Evolutionary conservation across 768 basidiomycete genomes (phyloP), one percentile per base, ranked within the genome.

Genomic region (Leucosporidium creatinivorum): DNA sequence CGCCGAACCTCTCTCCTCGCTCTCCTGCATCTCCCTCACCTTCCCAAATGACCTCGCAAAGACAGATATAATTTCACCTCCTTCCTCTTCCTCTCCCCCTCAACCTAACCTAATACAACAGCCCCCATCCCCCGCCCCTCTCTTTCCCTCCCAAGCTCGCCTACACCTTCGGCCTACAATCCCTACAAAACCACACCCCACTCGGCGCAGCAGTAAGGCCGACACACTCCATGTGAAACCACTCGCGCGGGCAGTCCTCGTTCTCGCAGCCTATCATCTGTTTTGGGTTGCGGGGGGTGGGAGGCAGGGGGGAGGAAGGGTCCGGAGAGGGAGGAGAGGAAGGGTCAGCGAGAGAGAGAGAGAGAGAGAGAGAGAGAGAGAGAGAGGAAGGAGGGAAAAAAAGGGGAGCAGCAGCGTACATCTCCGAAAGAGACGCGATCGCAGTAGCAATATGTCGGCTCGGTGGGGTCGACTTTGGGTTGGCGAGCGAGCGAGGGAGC

Each of bases 211-310:
- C 52, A 8, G 63, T 49, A 25, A 78, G 58, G 1, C 72, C 74
- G 19, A 70, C 66, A 50, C 75, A 77, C 10, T 36, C 58, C 47
- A 70, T 59, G 61, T 77, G 76, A 67, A 76, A 76, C 76, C 76
- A 77, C 71, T 76, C 75, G 2, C 63, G 48, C 12, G 47, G 50
- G 63, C 76, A 77, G 36, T 75, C 69, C 1, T 72, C 67, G 68
- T 75, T 74, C 50, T 77, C 76, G 68, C 77, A 78, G 0, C 63
- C 76, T 23, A 78, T 63, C 77, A 78, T 78, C 65, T 58, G 58
- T 6, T 7, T 36, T 61, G 65, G 3, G 19, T 44, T 44, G 39
- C 3, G 39, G 39, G 39, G 39, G 39, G 15, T 44, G 8, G 39
- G 39, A 6, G 39, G 39, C 15, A 13, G 13, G 39, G 3, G 39